phyloP scores from a whole-genome alignment of 2,329 filamentous ascomycete species.

The Ophiostoma novo-ulmi region DNA sequence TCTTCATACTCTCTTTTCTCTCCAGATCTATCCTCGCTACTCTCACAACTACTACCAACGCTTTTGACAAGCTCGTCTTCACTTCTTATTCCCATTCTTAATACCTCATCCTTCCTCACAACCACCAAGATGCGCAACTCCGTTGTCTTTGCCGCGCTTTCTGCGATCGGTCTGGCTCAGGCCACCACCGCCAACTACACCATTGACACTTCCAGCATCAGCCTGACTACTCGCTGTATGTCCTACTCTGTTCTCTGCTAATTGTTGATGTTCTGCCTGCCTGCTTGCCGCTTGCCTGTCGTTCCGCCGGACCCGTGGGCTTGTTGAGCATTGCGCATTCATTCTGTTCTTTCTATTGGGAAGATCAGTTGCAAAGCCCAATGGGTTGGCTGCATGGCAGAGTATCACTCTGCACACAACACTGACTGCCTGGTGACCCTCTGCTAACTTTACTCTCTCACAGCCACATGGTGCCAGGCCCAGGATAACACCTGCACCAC shows the following conservation, averaged over 20 bases:
- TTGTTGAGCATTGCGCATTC: not conserved
- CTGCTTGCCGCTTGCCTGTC: not conserved
- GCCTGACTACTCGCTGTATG: conserved; percentile 39
- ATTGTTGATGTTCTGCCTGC: conserved; percentile 26
- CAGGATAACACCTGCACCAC: conserved; percentile 47
- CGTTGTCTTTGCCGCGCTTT: conserved; percentile 40
- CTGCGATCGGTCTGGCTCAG: conserved; percentile 38
- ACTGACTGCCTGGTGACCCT: not conserved
- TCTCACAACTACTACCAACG: conserved; percentile 3
- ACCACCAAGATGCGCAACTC: conserved; percentile 40
- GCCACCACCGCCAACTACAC: conserved; percentile 39
- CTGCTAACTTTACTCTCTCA: not conserved
- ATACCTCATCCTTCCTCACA: not conserved
- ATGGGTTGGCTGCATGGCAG: not conserved
- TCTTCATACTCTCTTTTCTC: not conserved
- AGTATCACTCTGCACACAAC: not conserved
- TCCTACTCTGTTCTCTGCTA: conserved; percentile 21
- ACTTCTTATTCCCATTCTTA: conserved; percentile 14
- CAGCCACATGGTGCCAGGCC: conserved; percentile 49
- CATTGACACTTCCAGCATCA: conserved; percentile 39
- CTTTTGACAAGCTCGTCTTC: conserved; percentile 16
- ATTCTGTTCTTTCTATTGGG: not conserved
- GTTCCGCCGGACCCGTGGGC: not conserved
- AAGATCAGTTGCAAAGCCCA: not conserved
- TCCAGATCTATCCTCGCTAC: not conserved